These are phyloP conservation scores for Syzygium aromaticum DNA, from an alignment of 345 rosid genomes.

Conservation along the genomic window DNA sequence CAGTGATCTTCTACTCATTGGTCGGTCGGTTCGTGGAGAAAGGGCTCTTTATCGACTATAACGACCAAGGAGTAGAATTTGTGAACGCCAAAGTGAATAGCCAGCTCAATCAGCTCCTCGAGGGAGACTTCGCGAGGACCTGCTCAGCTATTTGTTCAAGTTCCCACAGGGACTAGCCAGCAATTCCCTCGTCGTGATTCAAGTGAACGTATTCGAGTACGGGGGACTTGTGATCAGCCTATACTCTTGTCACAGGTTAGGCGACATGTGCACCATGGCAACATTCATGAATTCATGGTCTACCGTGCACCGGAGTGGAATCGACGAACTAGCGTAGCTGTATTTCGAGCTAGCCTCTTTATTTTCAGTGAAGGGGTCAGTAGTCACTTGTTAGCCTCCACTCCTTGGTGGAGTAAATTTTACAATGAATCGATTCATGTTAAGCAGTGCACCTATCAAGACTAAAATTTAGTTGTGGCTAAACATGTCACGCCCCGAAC, in stretches of 20 bases:
- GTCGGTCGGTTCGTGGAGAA: background rate
- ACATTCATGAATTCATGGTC: conserved; percentile 1
- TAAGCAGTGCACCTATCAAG: background rate
- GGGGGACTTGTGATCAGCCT: background rate
- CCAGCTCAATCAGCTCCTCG: background rate
- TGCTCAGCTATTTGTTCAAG: background rate
- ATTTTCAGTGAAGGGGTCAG: background rate
- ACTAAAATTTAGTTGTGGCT: background rate
- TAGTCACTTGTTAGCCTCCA: background rate
- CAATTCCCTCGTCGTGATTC: background rate
- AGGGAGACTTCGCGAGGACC: background rate
- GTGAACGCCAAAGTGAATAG: background rate
- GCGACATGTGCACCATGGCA: background rate
- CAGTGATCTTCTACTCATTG: background rate
- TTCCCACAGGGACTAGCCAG: background rate
- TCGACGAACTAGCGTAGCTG: background rate
- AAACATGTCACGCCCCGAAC: no score
- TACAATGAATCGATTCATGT: background rate
- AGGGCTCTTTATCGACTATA: background rate
- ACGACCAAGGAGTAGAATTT: conserved; percentile 3
- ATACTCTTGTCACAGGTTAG: background rate
- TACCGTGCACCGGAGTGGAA: background rate
- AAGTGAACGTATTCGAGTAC: background rate
- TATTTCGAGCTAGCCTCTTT: background rate
- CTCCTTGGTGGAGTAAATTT: background rate